Percentiles rank a stretch among this genome's conserved stretches.
Evolutionary conservation across 2,329 filamentous ascomycete species (phyloP).

Genomic region (Claviceps purpurea): DNA sequence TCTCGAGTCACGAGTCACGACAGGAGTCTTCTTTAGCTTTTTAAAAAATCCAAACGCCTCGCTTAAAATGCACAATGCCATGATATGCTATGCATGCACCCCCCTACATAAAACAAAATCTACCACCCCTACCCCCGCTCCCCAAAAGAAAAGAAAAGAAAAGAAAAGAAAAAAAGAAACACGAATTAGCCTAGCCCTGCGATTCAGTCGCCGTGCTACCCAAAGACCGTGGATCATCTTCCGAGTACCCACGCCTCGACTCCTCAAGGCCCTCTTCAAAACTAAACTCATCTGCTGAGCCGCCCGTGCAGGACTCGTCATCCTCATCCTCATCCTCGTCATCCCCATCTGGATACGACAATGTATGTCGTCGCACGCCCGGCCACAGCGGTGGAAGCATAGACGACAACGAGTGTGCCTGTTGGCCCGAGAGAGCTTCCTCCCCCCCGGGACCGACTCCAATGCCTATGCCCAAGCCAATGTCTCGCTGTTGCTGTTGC

Average conservation of each 20-base stretch:
- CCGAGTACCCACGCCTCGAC: neutral
- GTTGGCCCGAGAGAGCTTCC: conserved; percentile 8
- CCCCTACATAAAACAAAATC: no score
- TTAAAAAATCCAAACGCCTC: no score
- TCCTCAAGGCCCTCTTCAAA: conserved; percentile 1
- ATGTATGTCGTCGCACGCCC: conserved; percentile 21
- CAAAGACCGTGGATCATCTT: neutral
- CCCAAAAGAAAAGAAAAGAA: no score
- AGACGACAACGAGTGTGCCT: conserved; percentile 14
- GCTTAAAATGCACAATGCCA: no score
- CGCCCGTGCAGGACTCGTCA: conserved; percentile 16
- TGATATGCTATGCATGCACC: no score
- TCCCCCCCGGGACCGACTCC: neutral
- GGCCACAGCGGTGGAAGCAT: conserved; percentile 30
- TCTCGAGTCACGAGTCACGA: no score
- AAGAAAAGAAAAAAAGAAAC: no score
- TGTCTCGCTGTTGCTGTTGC: conserved; percentile 7
- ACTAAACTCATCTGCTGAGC: conserved; percentile 11
- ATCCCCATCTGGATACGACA: conserved; percentile 13
- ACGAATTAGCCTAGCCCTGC: no score
- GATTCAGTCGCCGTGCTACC: neutral
- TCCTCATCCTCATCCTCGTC: conserved; percentile 19
- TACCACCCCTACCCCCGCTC: no score
- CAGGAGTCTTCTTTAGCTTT: no score
- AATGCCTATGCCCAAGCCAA: neutral